Evolutionary conservation across 257 asterid species (phyloP).

Genomic region (Oldenlandia corymbosa): DNA sequence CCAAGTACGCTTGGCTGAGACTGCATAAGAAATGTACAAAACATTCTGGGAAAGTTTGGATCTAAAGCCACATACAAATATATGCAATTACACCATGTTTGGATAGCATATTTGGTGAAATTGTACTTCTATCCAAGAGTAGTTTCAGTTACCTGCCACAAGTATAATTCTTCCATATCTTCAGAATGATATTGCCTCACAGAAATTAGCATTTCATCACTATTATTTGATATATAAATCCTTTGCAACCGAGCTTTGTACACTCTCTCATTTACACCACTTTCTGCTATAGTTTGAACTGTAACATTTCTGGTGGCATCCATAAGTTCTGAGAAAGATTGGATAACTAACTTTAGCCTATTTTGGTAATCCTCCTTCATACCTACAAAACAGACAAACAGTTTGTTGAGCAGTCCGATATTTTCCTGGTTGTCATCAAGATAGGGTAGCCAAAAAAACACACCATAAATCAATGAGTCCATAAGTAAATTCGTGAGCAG

Average conservation of each 20-base stretch:
- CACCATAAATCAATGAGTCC: background rate
- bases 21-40: constrained; percentile 33
- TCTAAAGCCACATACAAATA: too few species aligned
- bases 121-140: too few species aligned
- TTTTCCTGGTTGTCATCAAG: background rate
- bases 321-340: constrained; percentile 49
- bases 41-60: background rate
- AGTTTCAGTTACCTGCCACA: constrained; percentile 54
- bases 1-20: constrained; percentile 70
- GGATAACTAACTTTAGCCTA: constrained; percentile 46
- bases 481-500: constrained; percentile 4
- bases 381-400: constrained; percentile 7
- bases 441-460: background rate
- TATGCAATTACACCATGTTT: too few species aligned
- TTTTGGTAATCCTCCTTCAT: constrained; percentile 14
- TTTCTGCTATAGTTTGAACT: constrained; percentile 55
- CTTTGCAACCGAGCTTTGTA: constrained; percentile 74
- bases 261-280: constrained; percentile 73
- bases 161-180: constrained; percentile 53
- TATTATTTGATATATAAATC: constrained; percentile 28
- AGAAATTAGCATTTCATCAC: constrained; percentile 45
- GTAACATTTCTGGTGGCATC: constrained; percentile 59
- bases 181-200: constrained; percentile 61
- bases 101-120: too few species aligned
- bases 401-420: background rate